Evolutionary conservation across 2,329 filamentous ascomycete genomes (phyloP).

Genomic region (Ophiosphaerella narmari): DNA sequence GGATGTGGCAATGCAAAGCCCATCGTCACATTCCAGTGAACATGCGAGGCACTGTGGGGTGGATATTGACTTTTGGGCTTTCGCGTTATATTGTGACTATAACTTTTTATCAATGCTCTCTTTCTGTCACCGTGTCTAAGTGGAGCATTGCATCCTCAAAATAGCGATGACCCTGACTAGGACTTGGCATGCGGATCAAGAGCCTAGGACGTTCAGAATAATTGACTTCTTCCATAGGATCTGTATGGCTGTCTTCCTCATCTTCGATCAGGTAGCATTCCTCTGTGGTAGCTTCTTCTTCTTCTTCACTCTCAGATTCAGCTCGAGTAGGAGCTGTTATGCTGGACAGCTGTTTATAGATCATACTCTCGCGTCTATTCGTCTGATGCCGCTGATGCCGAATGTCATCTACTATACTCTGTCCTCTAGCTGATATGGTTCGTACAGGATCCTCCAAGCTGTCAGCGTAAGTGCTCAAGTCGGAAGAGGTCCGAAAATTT

Average conservation of each 20-base stretch:
- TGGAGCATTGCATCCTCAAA: constrained; percentile 10
- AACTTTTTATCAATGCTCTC: constrained; percentile 3
- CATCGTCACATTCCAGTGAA: no score
- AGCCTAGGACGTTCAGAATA: not conserved
- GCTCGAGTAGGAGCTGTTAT: constrained; percentile 12
- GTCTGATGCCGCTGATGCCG: not conserved
- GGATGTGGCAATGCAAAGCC: no score
- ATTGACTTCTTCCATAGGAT: not conserved
- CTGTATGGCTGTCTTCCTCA: not conserved
- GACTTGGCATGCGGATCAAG: not conserved
- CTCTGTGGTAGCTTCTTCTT: constrained; percentile 4
- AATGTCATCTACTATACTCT: not conserved
- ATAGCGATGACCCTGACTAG: constrained; percentile 1
- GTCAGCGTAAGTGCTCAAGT: not conserved
- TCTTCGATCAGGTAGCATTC: not conserved
- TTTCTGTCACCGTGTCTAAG: not conserved
- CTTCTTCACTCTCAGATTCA: constrained; percentile 1
- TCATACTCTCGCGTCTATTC: not conserved
- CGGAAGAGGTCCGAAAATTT: not conserved
- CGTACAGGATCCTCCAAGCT: no score
- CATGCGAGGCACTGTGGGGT: no score
- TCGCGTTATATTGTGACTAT: constrained; percentile 7
- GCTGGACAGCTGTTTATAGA: constrained; percentile 11
- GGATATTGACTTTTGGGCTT: not conserved
- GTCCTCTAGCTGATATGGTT: no score